Evolutionary conservation across 2,329 filamentous ascomycete genomes (phyloP), one percentile per base, ranked within the genome.

Genomic region (Hypoxylon sp.): DNA sequence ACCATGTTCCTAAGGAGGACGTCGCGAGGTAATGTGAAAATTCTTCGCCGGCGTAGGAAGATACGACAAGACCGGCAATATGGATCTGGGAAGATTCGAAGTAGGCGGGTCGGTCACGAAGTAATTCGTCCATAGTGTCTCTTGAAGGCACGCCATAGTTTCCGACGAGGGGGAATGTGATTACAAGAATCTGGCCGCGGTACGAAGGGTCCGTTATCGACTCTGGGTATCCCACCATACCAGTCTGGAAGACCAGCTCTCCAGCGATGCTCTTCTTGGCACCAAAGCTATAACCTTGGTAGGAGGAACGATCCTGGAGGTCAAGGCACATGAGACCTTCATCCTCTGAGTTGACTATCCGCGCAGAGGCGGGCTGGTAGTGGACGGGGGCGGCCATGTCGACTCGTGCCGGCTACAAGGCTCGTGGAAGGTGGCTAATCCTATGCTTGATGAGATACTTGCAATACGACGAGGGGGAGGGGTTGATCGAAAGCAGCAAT

Each of bases 171-270:
- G 95, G 96, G 81, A 97, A 98, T 59, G 95, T 99, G 77, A 98
- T 90, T 81, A 98, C 94, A 75, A 99, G 88, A 75, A 99, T 97
- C 84, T 99, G 95, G 70, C 93, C 93, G 54, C 92, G 91, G 82
- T 96, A 95, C 54, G 93, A 95, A 73, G 93, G 93, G 79, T 96
- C 93, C 68, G 93, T 95, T 75, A 96, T 87, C 52, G 92, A 97
- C 86, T 99, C 96, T 46, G 96, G 94, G 81, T 99, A 99, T 78
- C 96, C 96, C 75, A 98, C 96, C 94, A 98, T 97, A 82, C 96
- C 96, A 65, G 96, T 99, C 87, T 98, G 95, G 85, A 99, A 99
- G 83, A 99, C 96, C 80, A 99, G 87, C 86, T 99, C 96, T 81
- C 96, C 96, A 73, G 95, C 92, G 78, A 97, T 90, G 84, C 93